Base-by-base conservation (phyloP, 805 yeast genomes). In the Candida pini region DNA sequence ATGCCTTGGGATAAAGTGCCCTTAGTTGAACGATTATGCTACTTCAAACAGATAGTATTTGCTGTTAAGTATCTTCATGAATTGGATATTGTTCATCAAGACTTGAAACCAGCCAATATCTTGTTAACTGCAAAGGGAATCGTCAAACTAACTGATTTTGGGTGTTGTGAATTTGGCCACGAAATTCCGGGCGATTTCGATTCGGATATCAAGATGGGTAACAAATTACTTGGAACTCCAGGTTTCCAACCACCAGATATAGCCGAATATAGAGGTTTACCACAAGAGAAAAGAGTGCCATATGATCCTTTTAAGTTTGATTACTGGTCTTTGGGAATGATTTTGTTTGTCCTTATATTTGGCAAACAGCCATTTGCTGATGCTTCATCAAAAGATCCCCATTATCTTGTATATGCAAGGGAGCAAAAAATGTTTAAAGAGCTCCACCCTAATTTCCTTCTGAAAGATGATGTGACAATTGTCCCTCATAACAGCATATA, bases 201-300 rank as follows among this genome's bases (percentile, higher is more conserved):
- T 0, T 65, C 75, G 17, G 62, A 64, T 3, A 42, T 71, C 9
- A 58, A 57, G 32, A 26, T 36, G 13, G 34, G 41, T 17, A 62
- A 69, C 27, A 62, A 75, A 2, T 70, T 71, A 53, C 81, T 81
- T 28, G 92, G 94, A 2, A 81, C 89, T 1, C 86, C 92, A 4
- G 92, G 92, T 1, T 83, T 81, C 55, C 74, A 81, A 9, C 77
- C 90, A 4, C 92, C 94, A 2, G 92, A 83, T 56, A 84, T 81
- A 12, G 70, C 76, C 72, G 53, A 60, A 18, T 62, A 42, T 67
- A 64, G 39, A 70, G 62, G 35, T 50, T 54, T 41, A 20, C 40
- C 43, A 19, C 31, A 31, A 13, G 34, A 24, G 33, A 56, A 39
- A 48, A 48, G 52, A 33, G 46, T 30, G 31, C 33, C 54, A 47